A percentile compares a stretch with the other conserved stretches of the same genome.
Conservation (phyloP, 2,329 filamentous ascomycete species). For the Aureobasidium sp. region DNA sequence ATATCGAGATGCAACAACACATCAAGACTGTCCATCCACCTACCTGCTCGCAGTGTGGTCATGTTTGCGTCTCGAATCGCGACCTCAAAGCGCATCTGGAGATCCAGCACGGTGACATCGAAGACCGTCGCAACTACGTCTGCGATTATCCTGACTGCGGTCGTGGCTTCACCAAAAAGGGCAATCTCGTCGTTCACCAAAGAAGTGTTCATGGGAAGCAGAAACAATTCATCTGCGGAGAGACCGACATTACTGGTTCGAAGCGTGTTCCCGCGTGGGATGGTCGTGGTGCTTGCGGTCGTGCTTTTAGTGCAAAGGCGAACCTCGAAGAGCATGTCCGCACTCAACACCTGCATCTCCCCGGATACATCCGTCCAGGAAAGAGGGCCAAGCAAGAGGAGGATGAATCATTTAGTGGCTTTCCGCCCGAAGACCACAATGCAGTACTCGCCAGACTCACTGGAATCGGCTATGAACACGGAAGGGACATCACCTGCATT, state of each 20-base stretch:
- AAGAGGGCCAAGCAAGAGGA: constrained; percentile 29
- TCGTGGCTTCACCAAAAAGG: constrained; percentile 70
- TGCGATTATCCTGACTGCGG: constrained; percentile 63
- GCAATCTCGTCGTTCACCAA: constrained; percentile 76
- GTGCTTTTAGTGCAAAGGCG: constrained; percentile 66
- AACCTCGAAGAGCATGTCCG: constrained; percentile 78
- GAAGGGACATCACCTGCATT: constrained; percentile 43
- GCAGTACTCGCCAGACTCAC: constrained; percentile 35
- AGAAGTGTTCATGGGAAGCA: constrained; percentile 67
- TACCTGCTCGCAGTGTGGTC: constrained; percentile 65
- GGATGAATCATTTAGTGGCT: constrained; percentile 28
- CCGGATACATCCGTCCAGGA: constrained; percentile 27
- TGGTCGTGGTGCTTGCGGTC: constrained; percentile 60
- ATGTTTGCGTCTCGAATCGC: constrained; percentile 55
- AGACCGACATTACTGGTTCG: constrained; percentile 54
- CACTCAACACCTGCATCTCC: constrained; percentile 63
- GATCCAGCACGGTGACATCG: constrained; percentile 49
- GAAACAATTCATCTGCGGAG: constrained; percentile 68
- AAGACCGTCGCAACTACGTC: constrained; percentile 31
- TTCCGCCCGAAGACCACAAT: constrained; percentile 10
- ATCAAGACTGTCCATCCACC: constrained; percentile 62
- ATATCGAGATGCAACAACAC: constrained; percentile 63
- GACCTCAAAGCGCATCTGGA: constrained; percentile 72
- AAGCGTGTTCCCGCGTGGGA: constrained; percentile 53
- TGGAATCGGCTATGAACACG: constrained; percentile 46